Percentiles rank a stretch among this genome's conserved stretches.
phyloP scores from a whole-genome alignment of 805 yeast species.

The Priceomyces medius region DNA sequence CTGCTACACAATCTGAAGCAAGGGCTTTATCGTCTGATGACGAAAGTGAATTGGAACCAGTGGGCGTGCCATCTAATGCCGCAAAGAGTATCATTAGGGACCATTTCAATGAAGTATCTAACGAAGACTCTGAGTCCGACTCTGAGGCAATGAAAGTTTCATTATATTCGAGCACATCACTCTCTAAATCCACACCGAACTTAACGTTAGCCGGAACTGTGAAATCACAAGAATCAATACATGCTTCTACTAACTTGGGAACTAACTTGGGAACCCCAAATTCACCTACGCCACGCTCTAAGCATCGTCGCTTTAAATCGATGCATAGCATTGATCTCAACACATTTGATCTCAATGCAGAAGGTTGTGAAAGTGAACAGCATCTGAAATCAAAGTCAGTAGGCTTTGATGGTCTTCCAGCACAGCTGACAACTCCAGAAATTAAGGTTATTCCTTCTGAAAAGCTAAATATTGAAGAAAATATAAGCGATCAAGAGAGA shows the following conservation, averaged over 20 bases:
- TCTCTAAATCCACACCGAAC: conserved; percentile 23
- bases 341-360: neutral
- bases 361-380: neutral
- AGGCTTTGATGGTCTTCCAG: conserved; percentile 8
- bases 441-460: too few species aligned
- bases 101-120: conserved; percentile 23
- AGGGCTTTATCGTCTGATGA: conserved; percentile 12
- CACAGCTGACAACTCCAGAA: neutral
- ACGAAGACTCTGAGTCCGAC: conserved; percentile 25
- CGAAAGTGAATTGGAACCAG: conserved; percentile 27
- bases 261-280: too few species aligned
- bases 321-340: conserved; percentile 31
- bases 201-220: conserved; percentile 9
- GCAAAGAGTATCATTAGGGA: conserved; percentile 27
- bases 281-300: conserved; percentile 6
- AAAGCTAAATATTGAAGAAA: too few species aligned
- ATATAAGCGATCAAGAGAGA: too few species aligned
- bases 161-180: conserved; percentile 12
- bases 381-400: conserved; percentile 10
- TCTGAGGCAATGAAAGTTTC: conserved; percentile 26
- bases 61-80: conserved; percentile 34
- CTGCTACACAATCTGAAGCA: conserved; percentile 10
- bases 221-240: conserved; percentile 6
- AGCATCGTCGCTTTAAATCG: conserved; percentile 41
- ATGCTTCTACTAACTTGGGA: too few species aligned